A percentile compares a stretch with the other conserved stretches of the same genome.
phyloP scores from a whole-genome alignment of 257 asterid genomes.

The Ophiorrhiza pumila region DNA sequence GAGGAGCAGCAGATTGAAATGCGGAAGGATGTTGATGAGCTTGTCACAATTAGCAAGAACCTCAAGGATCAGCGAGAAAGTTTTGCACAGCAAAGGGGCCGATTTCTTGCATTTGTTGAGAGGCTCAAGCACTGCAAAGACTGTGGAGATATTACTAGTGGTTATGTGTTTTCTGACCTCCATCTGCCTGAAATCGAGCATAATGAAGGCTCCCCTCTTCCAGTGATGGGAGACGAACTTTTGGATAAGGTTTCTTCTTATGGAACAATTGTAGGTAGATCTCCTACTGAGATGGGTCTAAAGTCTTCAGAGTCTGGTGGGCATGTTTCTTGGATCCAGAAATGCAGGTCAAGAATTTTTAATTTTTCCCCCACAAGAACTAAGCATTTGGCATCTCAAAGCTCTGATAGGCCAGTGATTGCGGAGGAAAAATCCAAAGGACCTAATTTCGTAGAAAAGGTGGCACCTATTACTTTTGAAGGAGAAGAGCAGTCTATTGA shows the following conservation, averaged over 20 bases:
- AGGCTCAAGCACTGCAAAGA: constrained; percentile 49
- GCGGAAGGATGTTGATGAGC: constrained; percentile 73
- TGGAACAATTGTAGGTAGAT: constrained; percentile 29
- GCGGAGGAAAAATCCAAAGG: constrained; percentile 32
- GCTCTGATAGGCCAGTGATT: constrained; percentile 32
- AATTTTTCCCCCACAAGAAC: constrained; percentile 43
- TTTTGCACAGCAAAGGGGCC: constrained; percentile 52
- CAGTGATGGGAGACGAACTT: constrained; percentile 48
- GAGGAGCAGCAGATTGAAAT: constrained; percentile 67
- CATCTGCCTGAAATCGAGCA: constrained; percentile 38
- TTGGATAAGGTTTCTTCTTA: constrained; percentile 57
- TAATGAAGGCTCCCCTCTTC: constrained; percentile 40
- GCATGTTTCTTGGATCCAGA: constrained; percentile 56
- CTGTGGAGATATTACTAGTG: constrained; percentile 54
- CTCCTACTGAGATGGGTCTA: constrained; percentile 38
- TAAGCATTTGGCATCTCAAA: constrained; percentile 35
- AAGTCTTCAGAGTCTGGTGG: constrained; percentile 56
- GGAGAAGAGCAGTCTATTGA: constrained; percentile 17
- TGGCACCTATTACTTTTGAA: constrained; percentile 13
- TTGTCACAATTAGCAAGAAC: constrained; percentile 56
- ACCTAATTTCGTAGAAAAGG: constrained; percentile 15
- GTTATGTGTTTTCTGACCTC: constrained; percentile 47
- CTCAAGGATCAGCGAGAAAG: constrained; percentile 59
- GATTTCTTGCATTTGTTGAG: constrained; percentile 50
- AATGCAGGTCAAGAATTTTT: constrained; percentile 69